Conservation (phyloP, 2,329 filamentous ascomycete species). For the Cordyceps tenuipes region DNA sequence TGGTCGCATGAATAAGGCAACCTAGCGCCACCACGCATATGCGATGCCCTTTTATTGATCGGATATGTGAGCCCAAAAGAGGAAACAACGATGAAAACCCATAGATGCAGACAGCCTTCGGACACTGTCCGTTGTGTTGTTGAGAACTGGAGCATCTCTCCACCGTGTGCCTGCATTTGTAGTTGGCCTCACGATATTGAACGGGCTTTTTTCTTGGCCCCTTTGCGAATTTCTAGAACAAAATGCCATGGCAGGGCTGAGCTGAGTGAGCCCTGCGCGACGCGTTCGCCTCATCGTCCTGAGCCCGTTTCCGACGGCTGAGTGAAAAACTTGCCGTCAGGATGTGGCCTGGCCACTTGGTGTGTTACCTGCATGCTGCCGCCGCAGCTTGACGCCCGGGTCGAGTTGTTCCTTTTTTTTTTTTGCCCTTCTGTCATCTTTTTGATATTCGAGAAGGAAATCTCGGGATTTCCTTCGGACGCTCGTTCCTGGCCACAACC, state of each 20-base stretch:
- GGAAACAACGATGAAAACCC: background rate
- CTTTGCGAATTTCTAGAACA: background rate
- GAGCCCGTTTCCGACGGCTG: background rate
- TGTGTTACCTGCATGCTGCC: background rate
- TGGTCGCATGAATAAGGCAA: background rate
- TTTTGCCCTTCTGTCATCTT: background rate
- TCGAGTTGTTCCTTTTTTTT: background rate
- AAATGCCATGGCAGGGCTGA: background rate
- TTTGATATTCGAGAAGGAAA: background rate
- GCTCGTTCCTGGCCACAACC: too few relatives aligned
- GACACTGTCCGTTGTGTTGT: slow-evolving; percentile 2
- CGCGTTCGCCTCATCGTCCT: background rate
- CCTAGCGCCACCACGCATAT: background rate
- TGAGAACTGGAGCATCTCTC: background rate
- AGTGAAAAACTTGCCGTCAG: too few relatives aligned
- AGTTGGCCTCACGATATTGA: background rate
- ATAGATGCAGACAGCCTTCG: background rate
- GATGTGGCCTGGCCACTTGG: too few relatives aligned
- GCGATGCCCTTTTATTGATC: background rate
- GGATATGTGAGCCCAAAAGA: background rate
- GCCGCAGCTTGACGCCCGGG: background rate
- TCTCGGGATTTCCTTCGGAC: too few relatives aligned
- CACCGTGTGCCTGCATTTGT: background rate
- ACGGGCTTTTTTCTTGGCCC: background rate
- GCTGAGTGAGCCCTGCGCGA: slow-evolving; percentile 1